Evolutionary conservation across 1,139 yeast species (phyloP).

Genomic region (Blastobotrys raffinosifermentans): DNA sequence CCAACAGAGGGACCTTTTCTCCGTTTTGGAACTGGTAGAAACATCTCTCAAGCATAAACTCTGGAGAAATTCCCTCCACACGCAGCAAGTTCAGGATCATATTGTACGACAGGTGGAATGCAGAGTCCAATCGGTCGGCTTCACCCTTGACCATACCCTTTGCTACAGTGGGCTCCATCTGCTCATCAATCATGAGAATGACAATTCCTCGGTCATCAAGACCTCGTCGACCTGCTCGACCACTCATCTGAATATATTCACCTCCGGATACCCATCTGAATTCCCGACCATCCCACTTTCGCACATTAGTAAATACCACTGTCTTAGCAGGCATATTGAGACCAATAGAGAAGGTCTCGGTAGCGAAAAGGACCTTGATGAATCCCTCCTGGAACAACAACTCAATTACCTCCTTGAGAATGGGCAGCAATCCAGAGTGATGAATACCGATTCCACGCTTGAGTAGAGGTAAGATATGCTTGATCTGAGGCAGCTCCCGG

Average conservation of each 20-base stretch:
- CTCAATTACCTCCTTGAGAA: conserved; percentile 93
- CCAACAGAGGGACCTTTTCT: conserved; percentile 80
- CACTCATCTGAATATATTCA: conserved; percentile 98
- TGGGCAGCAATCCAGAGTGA: conserved; percentile 94
- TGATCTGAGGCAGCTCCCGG: conserved; percentile 88
- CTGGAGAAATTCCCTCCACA: conserved; percentile 97
- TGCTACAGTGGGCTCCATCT: conserved; percentile 98
- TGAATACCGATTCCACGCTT: conserved; percentile 97
- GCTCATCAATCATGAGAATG: conserved; percentile 97
- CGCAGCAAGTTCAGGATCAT: conserved; percentile 94
- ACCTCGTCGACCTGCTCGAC: conserved; percentile 99
- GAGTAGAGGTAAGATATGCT: conserved; percentile 78
- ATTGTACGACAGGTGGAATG: conserved; percentile 93
- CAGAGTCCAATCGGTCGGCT: conserved; percentile 93
- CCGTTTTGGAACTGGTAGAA: conserved; percentile 95
- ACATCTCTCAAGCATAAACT: conserved; percentile 90
- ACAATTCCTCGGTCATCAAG: conserved; percentile 98
- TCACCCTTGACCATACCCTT: conserved; percentile 99
- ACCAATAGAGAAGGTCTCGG: conserved; percentile 98
- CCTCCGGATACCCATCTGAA: conserved; percentile 99
- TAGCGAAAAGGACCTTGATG: conserved; percentile 88
- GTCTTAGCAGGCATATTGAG: conserved; percentile 98
- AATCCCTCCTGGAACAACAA: conserved; percentile 95
- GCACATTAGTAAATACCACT: conserved; percentile 93
- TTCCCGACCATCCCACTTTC: conserved; percentile 97